A percentile compares a stretch with the other conserved stretches of the same genome.
phyloP scores from a whole-genome alignment of 2,329 filamentous ascomycete genomes.

The Nemania bipapillata region DNA sequence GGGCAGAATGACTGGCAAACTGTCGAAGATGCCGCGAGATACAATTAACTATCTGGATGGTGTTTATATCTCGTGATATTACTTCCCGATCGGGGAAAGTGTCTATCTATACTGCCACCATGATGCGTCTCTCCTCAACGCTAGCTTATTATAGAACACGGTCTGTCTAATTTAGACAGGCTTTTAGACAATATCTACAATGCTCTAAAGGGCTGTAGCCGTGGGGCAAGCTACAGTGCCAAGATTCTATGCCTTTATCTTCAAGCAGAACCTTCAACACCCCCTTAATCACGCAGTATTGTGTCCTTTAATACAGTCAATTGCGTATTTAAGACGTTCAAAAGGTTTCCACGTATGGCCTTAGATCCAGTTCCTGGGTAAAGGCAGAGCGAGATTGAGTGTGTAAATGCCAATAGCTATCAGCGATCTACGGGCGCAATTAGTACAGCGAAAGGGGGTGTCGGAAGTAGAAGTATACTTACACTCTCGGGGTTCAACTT shows the following conservation, averaged over 20 bases:
- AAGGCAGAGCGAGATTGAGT: constrained; percentile 75
- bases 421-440: constrained; percentile 68
- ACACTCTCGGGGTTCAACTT: constrained; percentile 75
- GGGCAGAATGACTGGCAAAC: constrained; percentile 37
- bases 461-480: constrained; percentile 51
- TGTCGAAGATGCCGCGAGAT: constrained; percentile 27
- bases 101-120: constrained; percentile 12
- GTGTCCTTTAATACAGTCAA: not conserved
- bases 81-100: constrained; percentile 5
- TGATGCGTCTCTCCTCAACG: not conserved
- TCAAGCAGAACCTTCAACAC: not conserved
- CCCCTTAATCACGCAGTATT: not conserved
- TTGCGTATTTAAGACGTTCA: constrained; percentile 16
- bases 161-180: not conserved
- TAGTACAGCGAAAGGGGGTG: constrained; percentile 36
- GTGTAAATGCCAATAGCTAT: constrained; percentile 78
- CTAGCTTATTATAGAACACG: not conserved
- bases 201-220: too few relatives aligned
- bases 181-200: not conserved
- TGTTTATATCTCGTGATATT: constrained; percentile 22
- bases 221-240: not conserved
- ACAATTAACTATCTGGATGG: constrained; percentile 29
- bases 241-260: not conserved
- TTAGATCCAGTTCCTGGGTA: constrained; percentile 76
- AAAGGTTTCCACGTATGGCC: constrained; percentile 77